Base-by-base conservation (phyloP, 805 yeast species). In the Jamesozyma rosinii region DNA sequence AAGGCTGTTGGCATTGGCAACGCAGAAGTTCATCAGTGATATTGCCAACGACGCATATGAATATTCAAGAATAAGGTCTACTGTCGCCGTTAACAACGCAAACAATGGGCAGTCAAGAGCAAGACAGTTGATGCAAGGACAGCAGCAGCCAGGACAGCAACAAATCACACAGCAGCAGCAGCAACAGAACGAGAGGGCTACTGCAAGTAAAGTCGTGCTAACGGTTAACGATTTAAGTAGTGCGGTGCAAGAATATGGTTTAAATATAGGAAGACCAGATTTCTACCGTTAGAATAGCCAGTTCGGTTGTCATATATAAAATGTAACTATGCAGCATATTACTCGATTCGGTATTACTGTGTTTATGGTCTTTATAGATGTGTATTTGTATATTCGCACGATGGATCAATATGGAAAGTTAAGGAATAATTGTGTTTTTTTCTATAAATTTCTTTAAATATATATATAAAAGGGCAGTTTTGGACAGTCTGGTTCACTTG, bases 31-130 rank as follows among this genome's bases (percentile, higher is more conserved):
- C 61, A 75, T 92, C 22, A 79, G 89, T 47, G 98, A 92, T 60
- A 81, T 92, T 26, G 96, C 98, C 1, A 86, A 88, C 14, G 97
- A 92, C 58, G 97, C 98, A 0, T 92, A 87, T 59, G 98, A 92
- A 60, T 89, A 87, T 59, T 84, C 95, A 8, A 71, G 97, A 47
- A 92, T 92, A 51, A 74, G 97, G 49, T 85, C 92, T n/a, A 71
- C 85, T 4, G 78, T 87, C 11, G 79, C 95, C 0, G 94, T 89
- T n/a, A 80, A 84, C 54, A 81, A 82, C 54, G 78, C 95, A 4
- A 72, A 84, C 36, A 86, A 86, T 57, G 95, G 95, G 6, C 95
- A 85, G 59, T 82, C 79, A 1, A 72, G 94, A 55, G 94, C 92
- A 0, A 75, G 86, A 53, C 90, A 86, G 27, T 68, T 86, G 42